Evolutionary conservation across 2,329 filamentous ascomycete species (phyloP), one percentile per base, ranked within the genome.

Genomic region (Herpotrichia juniperi): DNA sequence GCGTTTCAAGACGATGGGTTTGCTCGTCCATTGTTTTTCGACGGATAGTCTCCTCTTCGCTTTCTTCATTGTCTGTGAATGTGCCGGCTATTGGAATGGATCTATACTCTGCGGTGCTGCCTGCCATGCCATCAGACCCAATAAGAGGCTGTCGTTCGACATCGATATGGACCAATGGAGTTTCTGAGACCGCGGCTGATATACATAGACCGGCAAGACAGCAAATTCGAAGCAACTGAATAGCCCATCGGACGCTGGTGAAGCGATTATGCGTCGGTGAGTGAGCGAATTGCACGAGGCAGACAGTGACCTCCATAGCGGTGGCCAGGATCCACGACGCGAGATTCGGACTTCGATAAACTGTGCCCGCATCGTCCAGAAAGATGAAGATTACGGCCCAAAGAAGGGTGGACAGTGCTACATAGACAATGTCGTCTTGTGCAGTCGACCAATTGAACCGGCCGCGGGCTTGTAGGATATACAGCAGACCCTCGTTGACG

Each of bases 1-100:
- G 83, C 54, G 87, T 83, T 64, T 87, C 79, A 19, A 91, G 78
- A 4, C 85, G 83, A 69, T 89, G 86, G 59, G 75, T 58, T 50
- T 69, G 62, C 52, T 50, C 47, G 12, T 32, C 12, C 24, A 21
- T 4, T 24, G 10, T 24, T 6, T 42, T 5, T 22, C 19, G 21
- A 10, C 19, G 14, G 10, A 19, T 43, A 24, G 17, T n/a, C 22
- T 25, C 24, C 16, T 46, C 25, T 4, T 43, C 40, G 30, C 6
- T 42, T 6, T 10, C 21, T 19, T 43, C 11, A n/a, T 21, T 19
- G 10, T 30, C 21, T 5, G 11, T 21, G 6, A 17, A 9, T 17
- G 12, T 28, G 25, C 10, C 24, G 14, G 16, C 19, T n/a, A 28
- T 43, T 7, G 8, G 40, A 16, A 30, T 28, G 4, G 40, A 16